phyloP scores from a whole-genome alignment of 2,329 filamentous ascomycete genomes.

The Fusarium metavorans region DNA sequence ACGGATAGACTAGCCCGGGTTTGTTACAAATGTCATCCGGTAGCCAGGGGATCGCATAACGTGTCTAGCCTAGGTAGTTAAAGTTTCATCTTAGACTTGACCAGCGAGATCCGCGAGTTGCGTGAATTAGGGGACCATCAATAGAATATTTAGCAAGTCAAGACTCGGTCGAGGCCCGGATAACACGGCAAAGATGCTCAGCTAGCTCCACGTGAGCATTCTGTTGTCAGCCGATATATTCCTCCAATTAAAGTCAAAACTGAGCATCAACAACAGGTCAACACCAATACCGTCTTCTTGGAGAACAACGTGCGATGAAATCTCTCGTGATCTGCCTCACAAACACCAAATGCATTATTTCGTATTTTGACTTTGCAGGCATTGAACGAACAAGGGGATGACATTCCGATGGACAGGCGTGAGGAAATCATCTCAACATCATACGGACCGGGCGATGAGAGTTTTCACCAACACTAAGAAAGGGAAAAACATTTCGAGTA shows the following conservation, averaged over 20 bases:
- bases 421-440: neutral
- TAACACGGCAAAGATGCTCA: neutral
- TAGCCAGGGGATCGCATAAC: neutral
- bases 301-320: neutral
- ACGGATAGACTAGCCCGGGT: neutral
- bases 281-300: neutral
- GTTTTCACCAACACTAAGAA: neutral
- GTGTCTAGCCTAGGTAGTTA: neutral
- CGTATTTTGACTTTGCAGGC: neutral
- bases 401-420: neutral
- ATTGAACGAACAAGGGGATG: neutral
- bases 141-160: neutral
- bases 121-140: neutral
- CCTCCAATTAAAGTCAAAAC: neutral
- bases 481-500: neutral
- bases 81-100: neutral
- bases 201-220: neutral
- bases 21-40: neutral
- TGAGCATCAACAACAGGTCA: neutral
- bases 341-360: neutral
- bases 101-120: neutral
- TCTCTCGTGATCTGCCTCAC: neutral
- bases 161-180: neutral
- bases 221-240: neutral
- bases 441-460: neutral